Percentiles rank a stretch among this genome's conserved stretches.
phyloP scores from a whole-genome alignment of 768 basidiomycete genomes.

The Boletus pseudopeckii region DNA sequence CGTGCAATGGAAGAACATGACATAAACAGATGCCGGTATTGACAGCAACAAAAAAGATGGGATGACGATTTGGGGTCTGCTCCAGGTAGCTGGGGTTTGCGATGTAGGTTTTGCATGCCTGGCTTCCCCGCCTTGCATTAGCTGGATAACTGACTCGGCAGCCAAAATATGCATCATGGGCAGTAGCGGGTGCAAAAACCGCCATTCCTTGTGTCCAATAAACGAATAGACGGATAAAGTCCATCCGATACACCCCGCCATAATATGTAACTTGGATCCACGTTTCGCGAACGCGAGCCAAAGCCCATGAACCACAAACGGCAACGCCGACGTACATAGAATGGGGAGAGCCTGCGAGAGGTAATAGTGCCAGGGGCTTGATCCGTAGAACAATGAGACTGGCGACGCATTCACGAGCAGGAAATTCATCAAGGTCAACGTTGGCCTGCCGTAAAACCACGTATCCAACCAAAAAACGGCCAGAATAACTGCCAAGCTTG shows the following conservation, averaged over 20 bases:
- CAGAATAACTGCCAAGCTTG: constrained; percentile 20
- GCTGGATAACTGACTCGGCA: constrained; percentile 62
- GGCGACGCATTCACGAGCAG: constrained; percentile 76
- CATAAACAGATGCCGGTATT: constrained; percentile 63
- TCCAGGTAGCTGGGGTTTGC: constrained; percentile 11
- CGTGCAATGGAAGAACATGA: constrained; percentile 70
- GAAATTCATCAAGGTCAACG: constrained; percentile 81
- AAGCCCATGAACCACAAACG: constrained; percentile 65
- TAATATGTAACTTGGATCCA: constrained; percentile 34
- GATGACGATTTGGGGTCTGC: constrained; percentile 31
- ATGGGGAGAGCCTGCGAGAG: constrained; percentile 82
- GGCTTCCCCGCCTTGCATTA: constrained; percentile 23
- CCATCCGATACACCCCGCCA: constrained; percentile 57
- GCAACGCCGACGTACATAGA: constrained; percentile 67
- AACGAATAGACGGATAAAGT: constrained; percentile 69
- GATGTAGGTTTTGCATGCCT: neutral
- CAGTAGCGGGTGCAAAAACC: constrained; percentile 89
- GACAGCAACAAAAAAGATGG: constrained; percentile 45
- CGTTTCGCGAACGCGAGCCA: constrained; percentile 34
- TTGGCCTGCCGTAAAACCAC: constrained; percentile 60
- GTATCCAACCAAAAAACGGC: constrained; percentile 57
- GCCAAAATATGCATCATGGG: constrained; percentile 82
- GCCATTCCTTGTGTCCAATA: constrained; percentile 94
- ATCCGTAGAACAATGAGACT: constrained; percentile 91
- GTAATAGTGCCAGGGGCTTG: constrained; percentile 86